Evolutionary conservation across 2,329 filamentous ascomycete genomes (phyloP).

Genomic region (Didymella lethalis): DNA sequence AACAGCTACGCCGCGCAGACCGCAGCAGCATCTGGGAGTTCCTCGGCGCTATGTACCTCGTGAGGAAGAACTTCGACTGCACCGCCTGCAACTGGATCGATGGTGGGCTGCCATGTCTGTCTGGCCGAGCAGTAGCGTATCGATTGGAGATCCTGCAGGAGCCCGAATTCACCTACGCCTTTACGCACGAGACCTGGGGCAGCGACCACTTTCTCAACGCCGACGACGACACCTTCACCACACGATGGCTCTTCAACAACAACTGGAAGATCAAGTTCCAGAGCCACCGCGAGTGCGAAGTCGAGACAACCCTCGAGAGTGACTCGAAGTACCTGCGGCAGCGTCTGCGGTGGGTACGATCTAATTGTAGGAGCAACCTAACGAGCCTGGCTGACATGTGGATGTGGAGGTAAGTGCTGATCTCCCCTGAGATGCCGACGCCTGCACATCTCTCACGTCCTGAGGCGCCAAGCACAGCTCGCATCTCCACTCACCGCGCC

Average conservation of each 20-base stretch:
- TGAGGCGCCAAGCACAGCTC: slow-evolving; percentile 42
- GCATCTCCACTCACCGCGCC: slow-evolving; percentile 31
- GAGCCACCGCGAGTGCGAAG: slow-evolving; percentile 82
- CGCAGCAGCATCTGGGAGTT: slow-evolving; percentile 79
- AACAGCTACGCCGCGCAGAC: slow-evolving; percentile 77
- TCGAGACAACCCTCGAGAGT: slow-evolving; percentile 92
- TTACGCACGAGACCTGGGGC: slow-evolving; percentile 81
- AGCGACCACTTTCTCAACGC: slow-evolving; percentile 85
- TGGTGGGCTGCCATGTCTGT: slow-evolving; percentile 95
- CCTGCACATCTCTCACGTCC: slow-evolving; percentile 35
- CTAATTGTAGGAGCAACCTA: slow-evolving; percentile 97
- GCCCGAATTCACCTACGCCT: slow-evolving; percentile 83
- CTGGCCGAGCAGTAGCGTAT: slow-evolving; percentile 91
- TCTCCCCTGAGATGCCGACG: slow-evolving; percentile 28
- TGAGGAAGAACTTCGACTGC: slow-evolving; percentile 95
- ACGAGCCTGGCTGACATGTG: slow-evolving; percentile 86
- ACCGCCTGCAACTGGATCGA: slow-evolving; percentile 95
- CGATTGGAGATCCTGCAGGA: slow-evolving; percentile 86
- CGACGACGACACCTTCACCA: slow-evolving; percentile 98
- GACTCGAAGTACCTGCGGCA: slow-evolving; percentile 89
- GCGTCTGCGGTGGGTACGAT: slow-evolving; percentile 92
- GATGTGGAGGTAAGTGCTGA: slow-evolving; percentile 78
- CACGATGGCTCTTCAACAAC: slow-evolving; percentile 91
- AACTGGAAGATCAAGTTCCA: slow-evolving; percentile 95
- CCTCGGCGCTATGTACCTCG: slow-evolving; percentile 89